Percentiles rank a stretch among this genome's conserved stretches.
These are phyloP conservation scores for Ophiostoma montium DNA, from an alignment of 2,329 filamentous ascomycete genomes.

Conservation along the genomic window DNA sequence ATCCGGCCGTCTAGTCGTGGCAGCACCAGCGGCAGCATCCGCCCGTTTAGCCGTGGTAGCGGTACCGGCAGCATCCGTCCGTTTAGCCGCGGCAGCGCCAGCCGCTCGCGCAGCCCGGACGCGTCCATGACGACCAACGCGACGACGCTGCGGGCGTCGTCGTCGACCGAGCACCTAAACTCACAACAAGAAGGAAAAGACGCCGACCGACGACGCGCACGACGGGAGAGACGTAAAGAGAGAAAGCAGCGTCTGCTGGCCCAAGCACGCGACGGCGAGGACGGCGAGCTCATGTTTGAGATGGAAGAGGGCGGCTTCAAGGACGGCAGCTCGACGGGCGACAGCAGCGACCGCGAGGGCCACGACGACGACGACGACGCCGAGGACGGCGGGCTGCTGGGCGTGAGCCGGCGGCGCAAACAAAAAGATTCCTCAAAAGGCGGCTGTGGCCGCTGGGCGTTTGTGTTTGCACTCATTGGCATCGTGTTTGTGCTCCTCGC, in stretches of 20 bases:
- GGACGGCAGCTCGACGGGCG: slow-evolving; percentile 49
- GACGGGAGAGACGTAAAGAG: slow-evolving; percentile 35
- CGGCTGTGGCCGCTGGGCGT: slow-evolving; percentile 36
- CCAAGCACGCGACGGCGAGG: slow-evolving; percentile 47
- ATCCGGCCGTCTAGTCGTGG: too few species aligned
- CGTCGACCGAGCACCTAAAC: slow-evolving; percentile 3
- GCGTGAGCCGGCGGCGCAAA: not conserved
- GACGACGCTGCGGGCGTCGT: slow-evolving; percentile 26
- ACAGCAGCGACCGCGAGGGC: slow-evolving; percentile 46
- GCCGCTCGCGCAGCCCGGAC: slow-evolving; percentile 5
- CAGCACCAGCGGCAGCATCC: slow-evolving; percentile 23
- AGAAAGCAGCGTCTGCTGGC: slow-evolving; percentile 39
- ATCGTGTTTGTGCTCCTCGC: slow-evolving; percentile 42
- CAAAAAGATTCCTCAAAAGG: not conserved
- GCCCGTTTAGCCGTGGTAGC: too few species aligned
- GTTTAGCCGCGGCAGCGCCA: too few species aligned
- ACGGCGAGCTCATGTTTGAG: slow-evolving; percentile 71
- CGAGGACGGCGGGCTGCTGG: slow-evolving; percentile 31
- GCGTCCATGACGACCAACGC: not conserved
- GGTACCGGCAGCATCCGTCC: slow-evolving; percentile 23
- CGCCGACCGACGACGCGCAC: slow-evolving; percentile 9
- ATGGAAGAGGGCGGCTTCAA: slow-evolving; percentile 71
- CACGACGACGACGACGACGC: slow-evolving; percentile 46
- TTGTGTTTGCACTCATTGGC: slow-evolving; percentile 37
- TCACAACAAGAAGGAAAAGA: slow-evolving; percentile 11